phyloP scores from a whole-genome alignment of 139 green algal genomes.

The Pleodorina starrii region DNA sequence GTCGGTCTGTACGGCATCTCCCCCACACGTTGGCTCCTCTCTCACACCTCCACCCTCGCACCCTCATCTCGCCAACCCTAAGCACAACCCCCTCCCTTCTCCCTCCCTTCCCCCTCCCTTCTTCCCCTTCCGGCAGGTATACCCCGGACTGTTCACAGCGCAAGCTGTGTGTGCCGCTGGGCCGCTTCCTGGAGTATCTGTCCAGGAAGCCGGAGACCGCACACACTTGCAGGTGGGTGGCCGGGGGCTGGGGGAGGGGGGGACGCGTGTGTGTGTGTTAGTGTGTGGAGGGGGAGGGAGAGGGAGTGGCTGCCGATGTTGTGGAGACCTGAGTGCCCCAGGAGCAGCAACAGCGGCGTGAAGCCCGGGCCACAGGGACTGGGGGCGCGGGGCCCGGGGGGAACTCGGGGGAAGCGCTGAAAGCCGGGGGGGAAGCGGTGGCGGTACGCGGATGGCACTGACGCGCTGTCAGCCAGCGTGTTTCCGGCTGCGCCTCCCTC shows the following conservation, averaged over 20 bases:
- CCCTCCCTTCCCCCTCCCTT: not conserved
- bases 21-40: not conserved
- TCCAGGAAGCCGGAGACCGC: not conserved
- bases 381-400: not conserved
- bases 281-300: no score
- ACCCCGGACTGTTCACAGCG: conserved; percentile 10
- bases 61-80: not conserved
- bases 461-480: not conserved
- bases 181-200: conserved; percentile 15
- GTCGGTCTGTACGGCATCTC: not conserved
- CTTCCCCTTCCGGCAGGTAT: not conserved
- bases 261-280: no score
- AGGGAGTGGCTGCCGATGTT: not conserved
- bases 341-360: no score
- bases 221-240: not conserved
- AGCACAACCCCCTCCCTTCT: not conserved
- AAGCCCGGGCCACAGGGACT: not conserved
- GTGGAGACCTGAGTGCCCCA: no score
- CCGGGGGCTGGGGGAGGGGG: no score
- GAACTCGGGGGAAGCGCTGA: not conserved
- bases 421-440: no score
- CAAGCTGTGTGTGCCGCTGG: conserved; percentile 25
- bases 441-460: no score
- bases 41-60: not conserved
- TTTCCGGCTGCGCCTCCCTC: not conserved